phyloP scores from a whole-genome alignment of 371 early-diverging fungal genomes.

The Apophysomyces ossiformis region DNA sequence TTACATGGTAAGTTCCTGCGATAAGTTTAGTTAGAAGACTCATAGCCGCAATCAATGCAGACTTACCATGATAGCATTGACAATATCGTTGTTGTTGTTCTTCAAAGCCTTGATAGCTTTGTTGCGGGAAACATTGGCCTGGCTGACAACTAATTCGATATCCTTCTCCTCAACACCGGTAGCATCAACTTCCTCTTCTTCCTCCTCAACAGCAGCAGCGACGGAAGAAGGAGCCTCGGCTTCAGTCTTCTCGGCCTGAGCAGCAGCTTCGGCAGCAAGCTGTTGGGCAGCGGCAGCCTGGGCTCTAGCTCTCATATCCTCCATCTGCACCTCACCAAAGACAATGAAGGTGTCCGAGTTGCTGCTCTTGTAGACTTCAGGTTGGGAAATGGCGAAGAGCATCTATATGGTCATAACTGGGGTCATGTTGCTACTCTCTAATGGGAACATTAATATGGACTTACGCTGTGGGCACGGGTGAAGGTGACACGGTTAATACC shows the following conservation, averaged over 20 bases:
- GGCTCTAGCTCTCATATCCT: constrained; percentile 83
- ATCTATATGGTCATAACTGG: constrained; percentile 40
- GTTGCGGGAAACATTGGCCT: constrained; percentile 86
- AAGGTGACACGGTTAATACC: constrained; percentile 94
- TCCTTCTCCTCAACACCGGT: constrained; percentile 89
- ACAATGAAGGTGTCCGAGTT: constrained; percentile 95
- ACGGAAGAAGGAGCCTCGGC: constrained; percentile 34
- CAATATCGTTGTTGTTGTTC: constrained; percentile 90
- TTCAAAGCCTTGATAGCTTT: constrained; percentile 93
- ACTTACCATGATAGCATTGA: constrained; percentile 94
- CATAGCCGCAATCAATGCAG: not conserved
- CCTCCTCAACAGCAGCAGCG: constrained; percentile 53
- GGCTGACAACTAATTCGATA: constrained; percentile 91
- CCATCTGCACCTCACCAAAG: constrained; percentile 93
- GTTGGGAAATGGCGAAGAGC: constrained; percentile 86
- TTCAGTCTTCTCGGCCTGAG: constrained; percentile 50
- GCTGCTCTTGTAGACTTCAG: constrained; percentile 93
- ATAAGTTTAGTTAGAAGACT: not conserved
- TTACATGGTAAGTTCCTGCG: constrained; percentile 38
- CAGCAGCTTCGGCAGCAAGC: constrained; percentile 63
- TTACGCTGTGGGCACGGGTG: constrained; percentile 81
- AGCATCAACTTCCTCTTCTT: constrained; percentile 70
- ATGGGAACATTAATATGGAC: constrained; percentile 18
- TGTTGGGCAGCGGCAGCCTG: constrained; percentile 70
- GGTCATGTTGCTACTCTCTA: constrained; percentile 8